phyloP scores from a whole-genome alignment of 768 basidiomycete species.

The Asterophora parasitica region DNA sequence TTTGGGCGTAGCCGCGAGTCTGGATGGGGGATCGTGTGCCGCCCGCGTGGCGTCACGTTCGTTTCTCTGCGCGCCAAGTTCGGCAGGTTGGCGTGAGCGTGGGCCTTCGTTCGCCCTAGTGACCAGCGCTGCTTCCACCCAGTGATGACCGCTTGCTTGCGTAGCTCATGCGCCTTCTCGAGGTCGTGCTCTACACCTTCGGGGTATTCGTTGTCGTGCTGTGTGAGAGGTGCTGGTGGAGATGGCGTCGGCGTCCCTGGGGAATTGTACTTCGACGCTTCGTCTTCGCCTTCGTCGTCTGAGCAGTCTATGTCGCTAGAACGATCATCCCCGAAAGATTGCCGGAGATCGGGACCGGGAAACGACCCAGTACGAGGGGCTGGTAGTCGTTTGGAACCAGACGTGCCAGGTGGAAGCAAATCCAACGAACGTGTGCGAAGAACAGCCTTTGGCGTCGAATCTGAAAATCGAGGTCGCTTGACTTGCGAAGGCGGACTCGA shows the following conservation, averaged over 20 bases:
- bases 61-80: conserved; percentile 38
- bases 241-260: conserved; percentile 30
- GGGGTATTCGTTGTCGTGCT: conserved; percentile 22
- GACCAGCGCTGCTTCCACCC: conserved; percentile 57
- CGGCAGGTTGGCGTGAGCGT: conserved; percentile 14
- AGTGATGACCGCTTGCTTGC: conserved; percentile 39
- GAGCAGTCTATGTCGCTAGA: conserved; percentile 42
- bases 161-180: conserved; percentile 23
- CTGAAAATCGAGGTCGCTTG: conserved; percentile 9
- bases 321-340: conserved; percentile 37
- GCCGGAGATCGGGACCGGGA: conserved; percentile 40
- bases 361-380: conserved; percentile 8
- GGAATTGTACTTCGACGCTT: conserved; percentile 16
- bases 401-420: conserved; percentile 8
- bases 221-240: conserved; percentile 29
- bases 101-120: conserved; percentile 32
- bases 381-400: not conserved
- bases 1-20: conserved; percentile 12
- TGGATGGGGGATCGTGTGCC: conserved; percentile 23
- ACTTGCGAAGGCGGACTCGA: conserved; percentile 39
- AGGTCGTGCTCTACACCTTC: conserved; percentile 23
- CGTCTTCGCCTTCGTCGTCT: conserved; percentile 24
- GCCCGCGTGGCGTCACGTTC: conserved; percentile 40
- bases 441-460: conserved; percentile 3
- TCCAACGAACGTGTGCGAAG: conserved; percentile 15